Conservation (phyloP, 305 asterid species). For the Rubia peregrina region DNA sequence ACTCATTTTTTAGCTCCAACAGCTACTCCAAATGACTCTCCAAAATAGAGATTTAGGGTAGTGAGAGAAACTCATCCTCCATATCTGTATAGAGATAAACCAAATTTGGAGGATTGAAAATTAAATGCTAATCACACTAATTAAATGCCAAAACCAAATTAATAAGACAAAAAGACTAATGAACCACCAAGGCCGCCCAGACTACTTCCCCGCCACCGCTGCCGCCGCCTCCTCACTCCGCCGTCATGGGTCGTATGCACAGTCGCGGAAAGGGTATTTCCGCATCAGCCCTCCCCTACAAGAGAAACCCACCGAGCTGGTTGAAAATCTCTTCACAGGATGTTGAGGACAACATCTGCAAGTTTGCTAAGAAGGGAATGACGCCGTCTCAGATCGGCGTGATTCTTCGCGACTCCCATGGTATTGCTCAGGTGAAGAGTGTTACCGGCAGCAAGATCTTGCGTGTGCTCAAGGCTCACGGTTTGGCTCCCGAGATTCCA, state of each 20-base stretch:
- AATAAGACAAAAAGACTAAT: no score
- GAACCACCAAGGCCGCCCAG: not conserved
- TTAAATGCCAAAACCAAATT: no score
- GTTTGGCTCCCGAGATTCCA: constrained; percentile 29
- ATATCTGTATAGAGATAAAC: no score
- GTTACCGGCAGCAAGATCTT: constrained; percentile 78
- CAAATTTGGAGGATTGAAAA: no score
- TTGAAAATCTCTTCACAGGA: constrained; percentile 62
- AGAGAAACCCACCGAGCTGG: constrained; percentile 77
- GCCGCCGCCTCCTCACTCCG: constrained; percentile 24
- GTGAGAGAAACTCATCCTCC: no score
- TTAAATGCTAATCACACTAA: no score
- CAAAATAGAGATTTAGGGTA: no score
- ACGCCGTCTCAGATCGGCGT: constrained; percentile 52
- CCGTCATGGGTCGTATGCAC: constrained; percentile 96
- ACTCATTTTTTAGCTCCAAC: no score
- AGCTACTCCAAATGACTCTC: no score
- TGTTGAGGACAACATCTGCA: constrained; percentile 64
- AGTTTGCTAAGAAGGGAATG: constrained; percentile 74
- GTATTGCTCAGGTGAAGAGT: constrained; percentile 80
- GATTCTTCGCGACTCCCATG: constrained; percentile 51
- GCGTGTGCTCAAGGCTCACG: constrained; percentile 75
- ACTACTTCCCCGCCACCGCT: constrained; percentile 17
- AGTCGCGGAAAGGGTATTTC: constrained; percentile 88
- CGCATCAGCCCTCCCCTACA: constrained; percentile 73